phyloP scores from a whole-genome alignment of 2,329 filamentous ascomycete species.

The Phaeoacremonium minimum region DNA sequence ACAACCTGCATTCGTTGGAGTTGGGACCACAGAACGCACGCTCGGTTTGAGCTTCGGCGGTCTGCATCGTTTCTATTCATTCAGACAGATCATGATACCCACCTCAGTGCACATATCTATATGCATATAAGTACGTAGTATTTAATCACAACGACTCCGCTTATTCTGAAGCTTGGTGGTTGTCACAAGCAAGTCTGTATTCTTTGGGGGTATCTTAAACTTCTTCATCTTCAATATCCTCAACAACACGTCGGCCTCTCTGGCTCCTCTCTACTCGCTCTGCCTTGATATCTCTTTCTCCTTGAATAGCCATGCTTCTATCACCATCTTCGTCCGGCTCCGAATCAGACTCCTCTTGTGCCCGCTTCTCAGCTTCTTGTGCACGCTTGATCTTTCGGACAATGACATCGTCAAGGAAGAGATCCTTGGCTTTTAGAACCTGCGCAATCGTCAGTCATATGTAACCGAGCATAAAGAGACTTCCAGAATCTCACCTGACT shows the following conservation, averaged over 20 bases:
- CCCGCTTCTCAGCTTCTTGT: constrained; percentile 34
- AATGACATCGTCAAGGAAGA: constrained; percentile 52
- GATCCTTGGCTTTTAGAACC: constrained; percentile 41
- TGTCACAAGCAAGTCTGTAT: too few species aligned
- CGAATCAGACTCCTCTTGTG: constrained; percentile 34
- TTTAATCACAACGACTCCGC: neutral
- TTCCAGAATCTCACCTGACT: constrained; percentile 39
- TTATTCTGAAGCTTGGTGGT: too few species aligned
- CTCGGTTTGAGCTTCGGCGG: neutral
- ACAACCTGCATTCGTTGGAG: neutral
- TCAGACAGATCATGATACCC: neutral
- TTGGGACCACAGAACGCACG: neutral
- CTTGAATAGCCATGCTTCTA: constrained; percentile 13
- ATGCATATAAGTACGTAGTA: neutral
- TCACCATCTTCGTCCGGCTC: constrained; percentile 26
- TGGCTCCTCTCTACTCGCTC: constrained; percentile 12
- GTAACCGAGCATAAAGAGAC: neutral
- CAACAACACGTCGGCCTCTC: constrained; percentile 1
- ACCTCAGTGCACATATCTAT: neutral
- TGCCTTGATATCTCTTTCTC: constrained; percentile 16
- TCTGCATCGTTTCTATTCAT: neutral
- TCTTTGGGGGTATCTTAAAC: too few species aligned
- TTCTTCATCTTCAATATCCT: constrained; percentile 13
- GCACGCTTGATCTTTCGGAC: constrained; percentile 54
- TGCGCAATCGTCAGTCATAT: constrained; percentile 3